Conservation (phyloP, 768 basidiomycete species). For the Boletus tomentosulus region DNA sequence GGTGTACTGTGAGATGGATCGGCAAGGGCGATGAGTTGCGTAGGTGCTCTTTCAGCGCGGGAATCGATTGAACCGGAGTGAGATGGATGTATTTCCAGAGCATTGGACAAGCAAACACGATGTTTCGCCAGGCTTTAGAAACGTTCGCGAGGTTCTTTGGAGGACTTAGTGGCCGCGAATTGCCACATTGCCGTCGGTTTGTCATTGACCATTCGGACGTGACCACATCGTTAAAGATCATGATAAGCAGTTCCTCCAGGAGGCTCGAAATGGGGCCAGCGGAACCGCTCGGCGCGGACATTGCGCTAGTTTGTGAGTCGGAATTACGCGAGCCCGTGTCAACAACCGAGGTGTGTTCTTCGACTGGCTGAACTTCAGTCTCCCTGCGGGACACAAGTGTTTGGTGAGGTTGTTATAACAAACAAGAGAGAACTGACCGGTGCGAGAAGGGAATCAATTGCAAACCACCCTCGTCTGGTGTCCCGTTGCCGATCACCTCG, state of each 20-base stretch:
- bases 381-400: neutral
- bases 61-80: conserved; percentile 10
- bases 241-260: conserved; percentile 19
- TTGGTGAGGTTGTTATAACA: neutral
- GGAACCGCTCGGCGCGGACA: neutral
- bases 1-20: conserved; percentile 14
- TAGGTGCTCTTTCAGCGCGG: conserved; percentile 14
- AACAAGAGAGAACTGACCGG: conserved; percentile 3
- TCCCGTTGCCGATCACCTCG: neutral
- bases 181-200: neutral
- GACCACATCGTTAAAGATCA: conserved; percentile 19
- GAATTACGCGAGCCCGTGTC: neutral
- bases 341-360: neutral
- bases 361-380: neutral
- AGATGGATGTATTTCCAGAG: conserved; percentile 21
- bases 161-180: neutral
- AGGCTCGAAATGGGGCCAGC: conserved; percentile 8
- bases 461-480: neutral
- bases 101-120: conserved; percentile 13
- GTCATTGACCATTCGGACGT: conserved; percentile 6
- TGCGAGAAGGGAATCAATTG: neutral
- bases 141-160: conserved; percentile 16
- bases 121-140: conserved; percentile 13
- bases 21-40: conserved; percentile 9
- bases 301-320: neutral